Evolutionary conservation across 2,329 filamentous ascomycete species (phyloP).

Genomic region (Neonectria neomacrospora): DNA sequence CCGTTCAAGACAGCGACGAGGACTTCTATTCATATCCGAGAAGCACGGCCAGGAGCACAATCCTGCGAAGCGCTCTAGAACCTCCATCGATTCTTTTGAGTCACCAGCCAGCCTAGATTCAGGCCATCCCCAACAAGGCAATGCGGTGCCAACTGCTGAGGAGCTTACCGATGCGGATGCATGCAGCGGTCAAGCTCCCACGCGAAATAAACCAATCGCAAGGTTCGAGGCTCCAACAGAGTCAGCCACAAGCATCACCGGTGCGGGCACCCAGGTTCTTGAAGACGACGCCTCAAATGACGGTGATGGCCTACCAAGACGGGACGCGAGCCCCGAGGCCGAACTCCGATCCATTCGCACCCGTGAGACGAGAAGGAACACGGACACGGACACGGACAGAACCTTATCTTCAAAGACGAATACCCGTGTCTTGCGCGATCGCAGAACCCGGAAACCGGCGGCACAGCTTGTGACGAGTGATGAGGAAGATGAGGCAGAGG

Average conservation of each 20-base stretch:
- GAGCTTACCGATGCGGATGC: conserved; percentile 1
- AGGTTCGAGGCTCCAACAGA: neutral
- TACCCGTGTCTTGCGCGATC: neutral
- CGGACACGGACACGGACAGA: neutral
- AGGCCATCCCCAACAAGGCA: conserved; percentile 3
- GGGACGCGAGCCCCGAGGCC: neutral
- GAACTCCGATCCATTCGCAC: neutral
- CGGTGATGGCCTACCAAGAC: neutral
- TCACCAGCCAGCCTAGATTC: neutral
- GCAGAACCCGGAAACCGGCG: conserved; percentile 12
- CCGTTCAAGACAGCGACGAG: conserved; percentile 58
- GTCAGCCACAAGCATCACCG: neutral
- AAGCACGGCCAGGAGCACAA: conserved; percentile 32
- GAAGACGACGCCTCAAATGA: neutral
- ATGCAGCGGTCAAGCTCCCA: neutral
- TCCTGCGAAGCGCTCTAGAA: conserved; percentile 1
- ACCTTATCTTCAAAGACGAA: neutral
- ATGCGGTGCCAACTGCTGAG: neutral
- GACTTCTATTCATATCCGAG: conserved; percentile 59
- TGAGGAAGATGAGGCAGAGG: conserved; percentile 26
- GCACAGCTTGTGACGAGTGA: neutral
- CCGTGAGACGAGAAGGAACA: neutral
- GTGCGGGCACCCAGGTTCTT: neutral
- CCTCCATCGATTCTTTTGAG: conserved; percentile 1
- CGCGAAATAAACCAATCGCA: neutral